Base-by-base conservation (phyloP, 2,329 filamentous ascomycete species). In the Aspergillus chevalieri region DNA sequence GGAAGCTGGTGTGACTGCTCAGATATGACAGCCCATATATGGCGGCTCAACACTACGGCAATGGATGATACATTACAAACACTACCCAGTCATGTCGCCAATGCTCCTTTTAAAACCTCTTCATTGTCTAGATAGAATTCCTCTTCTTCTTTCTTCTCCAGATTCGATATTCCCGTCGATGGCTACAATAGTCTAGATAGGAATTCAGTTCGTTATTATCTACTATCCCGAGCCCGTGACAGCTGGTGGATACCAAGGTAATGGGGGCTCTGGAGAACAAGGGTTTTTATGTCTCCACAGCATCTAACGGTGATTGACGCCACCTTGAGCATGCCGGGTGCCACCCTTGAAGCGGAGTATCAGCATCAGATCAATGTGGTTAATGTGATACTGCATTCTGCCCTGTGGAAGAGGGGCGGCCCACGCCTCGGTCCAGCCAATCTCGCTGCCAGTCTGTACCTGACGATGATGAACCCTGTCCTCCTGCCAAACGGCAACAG, bases 391-490 rank as follows among this genome's bases (percentile, higher is more conserved):
- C 50, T 50, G 55, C 52, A 4, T 56, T 64, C 46, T 64, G 54
- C 49, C 21, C 47, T 46, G 52, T 52, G 43, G 55, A 59, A 55
- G 58, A 64, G 48, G 57, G 59, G 17, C 24, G 8, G 24, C 24
- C 24, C 24, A 9, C 3, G 24, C 24, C 24, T 26, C 24, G 3
- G 24, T 7, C 46, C 22, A 28, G 14, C 43, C 45, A 53, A 44
- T 49, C 55, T 28, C n/a, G 39, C 50, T 15, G 44, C 36, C 51
- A 48, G 43, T 42, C 59, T 64, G 5, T 84, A 79, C 78, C 67
- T 84, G 8, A 76, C 73, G 7, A 59, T 76, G 9, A 73, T 68
- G 0, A 50, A 24, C 38, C 59, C 78, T 78, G 2, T 72, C 85
- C 47, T 85, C 82, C n/a, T 10, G 28, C 47, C 24, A 59, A 57